These are phyloP conservation scores for Podospora comata DNA, from an alignment of 495 filamentous ascomycete genomes.

Conservation along the genomic window DNA sequence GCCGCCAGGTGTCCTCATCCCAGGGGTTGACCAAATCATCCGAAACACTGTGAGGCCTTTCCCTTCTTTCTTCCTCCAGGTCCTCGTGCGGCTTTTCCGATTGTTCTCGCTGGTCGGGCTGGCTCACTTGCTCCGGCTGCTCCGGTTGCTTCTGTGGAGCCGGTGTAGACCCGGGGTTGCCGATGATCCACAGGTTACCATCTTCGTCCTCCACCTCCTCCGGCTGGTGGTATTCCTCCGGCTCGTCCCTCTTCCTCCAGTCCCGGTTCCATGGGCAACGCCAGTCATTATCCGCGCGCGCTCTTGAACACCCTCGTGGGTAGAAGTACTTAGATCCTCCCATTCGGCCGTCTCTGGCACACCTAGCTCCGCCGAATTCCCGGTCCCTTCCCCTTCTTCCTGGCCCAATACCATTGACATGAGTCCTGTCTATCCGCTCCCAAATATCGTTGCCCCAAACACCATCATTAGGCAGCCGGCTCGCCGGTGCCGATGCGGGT, in stretches of 20 bases:
- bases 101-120: neutral
- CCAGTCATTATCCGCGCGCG: neutral
- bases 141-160: neutral
- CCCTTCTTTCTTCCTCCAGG: neutral
- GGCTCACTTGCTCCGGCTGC: neutral
- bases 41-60: constrained; percentile 5
- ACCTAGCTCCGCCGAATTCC: neutral
- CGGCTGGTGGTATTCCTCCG: neutral
- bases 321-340: neutral
- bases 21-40: constrained; percentile 6
- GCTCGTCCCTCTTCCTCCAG: neutral
- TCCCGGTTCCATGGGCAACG: neutral
- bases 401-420: neutral
- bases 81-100: neutral
- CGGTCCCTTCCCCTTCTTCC: neutral
- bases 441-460: neutral
- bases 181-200: neutral
- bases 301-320: neutral
- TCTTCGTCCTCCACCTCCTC: constrained; percentile 3
- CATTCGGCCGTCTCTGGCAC: neutral
- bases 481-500: neutral
- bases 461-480: neutral
- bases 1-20: constrained; percentile 11
- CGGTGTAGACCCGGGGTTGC: neutral
- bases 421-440: neutral